Percentiles rank a stretch among this genome's conserved stretches.
phyloP scores from a whole-genome alignment of 2,329 filamentous ascomycete species.

The Didymella glomerata region DNA sequence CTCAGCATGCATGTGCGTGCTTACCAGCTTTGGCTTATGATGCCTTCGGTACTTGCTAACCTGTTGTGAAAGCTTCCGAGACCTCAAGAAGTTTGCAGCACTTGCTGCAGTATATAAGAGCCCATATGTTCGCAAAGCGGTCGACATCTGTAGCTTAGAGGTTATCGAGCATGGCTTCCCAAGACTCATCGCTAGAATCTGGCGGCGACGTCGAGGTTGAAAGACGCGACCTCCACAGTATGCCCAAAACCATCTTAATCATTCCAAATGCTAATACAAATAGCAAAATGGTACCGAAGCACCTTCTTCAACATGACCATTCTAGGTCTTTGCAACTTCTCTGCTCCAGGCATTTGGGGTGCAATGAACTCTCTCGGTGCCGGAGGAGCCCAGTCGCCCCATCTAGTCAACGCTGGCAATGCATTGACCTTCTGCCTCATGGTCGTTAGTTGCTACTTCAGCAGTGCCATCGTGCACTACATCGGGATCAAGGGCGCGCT shows the following conservation, averaged over 20 bases:
- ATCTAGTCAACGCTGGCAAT: constrained; percentile 75
- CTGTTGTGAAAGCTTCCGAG: constrained; percentile 6
- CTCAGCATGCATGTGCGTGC: not conserved
- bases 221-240: constrained; percentile 40
- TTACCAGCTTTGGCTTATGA: constrained; percentile 1
- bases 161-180: constrained; percentile 25
- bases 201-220: constrained; percentile 28
- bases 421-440: constrained; percentile 76
- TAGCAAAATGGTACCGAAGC: constrained; percentile 72
- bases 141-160: not conserved
- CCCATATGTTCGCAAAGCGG: not conserved
- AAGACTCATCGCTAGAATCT: constrained; percentile 30
- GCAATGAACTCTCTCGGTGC: constrained; percentile 77
- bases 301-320: constrained; percentile 78
- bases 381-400: constrained; percentile 70
- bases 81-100: not conserved
- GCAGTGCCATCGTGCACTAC: constrained; percentile 68
- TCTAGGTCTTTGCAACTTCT: constrained; percentile 74
- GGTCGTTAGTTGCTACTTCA: constrained; percentile 74
- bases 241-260: not conserved
- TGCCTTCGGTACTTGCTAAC: constrained; percentile 14
- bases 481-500: constrained; percentile 76
- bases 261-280: not conserved
- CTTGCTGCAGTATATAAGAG: constrained; percentile 10
- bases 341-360: constrained; percentile 75